Conservation (phyloP, 176 grass and related monocot genomes). For the Elymus sibiricus region DNA sequence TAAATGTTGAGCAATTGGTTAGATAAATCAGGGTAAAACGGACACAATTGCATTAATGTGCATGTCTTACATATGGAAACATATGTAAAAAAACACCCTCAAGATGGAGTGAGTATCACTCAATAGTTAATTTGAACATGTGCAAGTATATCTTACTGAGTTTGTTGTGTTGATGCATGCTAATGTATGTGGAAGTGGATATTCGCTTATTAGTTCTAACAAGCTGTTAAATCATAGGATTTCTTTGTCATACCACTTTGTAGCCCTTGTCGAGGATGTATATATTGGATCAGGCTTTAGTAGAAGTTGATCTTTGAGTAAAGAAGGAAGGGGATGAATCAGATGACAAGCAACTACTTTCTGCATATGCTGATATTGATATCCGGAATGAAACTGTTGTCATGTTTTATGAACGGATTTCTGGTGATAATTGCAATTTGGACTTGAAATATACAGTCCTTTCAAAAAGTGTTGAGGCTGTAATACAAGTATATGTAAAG, state of each 20-base stretch:
- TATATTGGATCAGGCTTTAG: no score
- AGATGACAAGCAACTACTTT: no score
- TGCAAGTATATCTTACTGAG: background rate
- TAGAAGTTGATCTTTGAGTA: no score
- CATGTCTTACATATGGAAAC: background rate
- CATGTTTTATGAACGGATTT: background rate
- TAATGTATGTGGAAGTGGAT: no score
- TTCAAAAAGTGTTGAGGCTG: conserved; percentile 5
- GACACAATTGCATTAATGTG: background rate
- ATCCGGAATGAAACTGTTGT: background rate
- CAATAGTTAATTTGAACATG: background rate
- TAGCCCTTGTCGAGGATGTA: conserved; percentile 29
- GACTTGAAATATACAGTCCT: background rate
- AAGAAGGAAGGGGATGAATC: no score
- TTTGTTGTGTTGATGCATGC: no score
- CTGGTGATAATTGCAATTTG: conserved; percentile 10
- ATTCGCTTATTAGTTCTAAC: no score
- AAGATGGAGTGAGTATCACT: background rate
- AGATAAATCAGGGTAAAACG: background rate
- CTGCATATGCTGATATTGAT: background rate
- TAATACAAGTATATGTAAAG: conserved; percentile 25
- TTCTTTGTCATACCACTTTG: conserved; percentile 19
- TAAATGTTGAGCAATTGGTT: background rate
- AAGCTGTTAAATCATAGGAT: no score
- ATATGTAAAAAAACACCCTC: background rate